These are phyloP conservation scores for Heritiera littoralis DNA, from an alignment of 345 rosid species.

Conservation along the genomic window DNA sequence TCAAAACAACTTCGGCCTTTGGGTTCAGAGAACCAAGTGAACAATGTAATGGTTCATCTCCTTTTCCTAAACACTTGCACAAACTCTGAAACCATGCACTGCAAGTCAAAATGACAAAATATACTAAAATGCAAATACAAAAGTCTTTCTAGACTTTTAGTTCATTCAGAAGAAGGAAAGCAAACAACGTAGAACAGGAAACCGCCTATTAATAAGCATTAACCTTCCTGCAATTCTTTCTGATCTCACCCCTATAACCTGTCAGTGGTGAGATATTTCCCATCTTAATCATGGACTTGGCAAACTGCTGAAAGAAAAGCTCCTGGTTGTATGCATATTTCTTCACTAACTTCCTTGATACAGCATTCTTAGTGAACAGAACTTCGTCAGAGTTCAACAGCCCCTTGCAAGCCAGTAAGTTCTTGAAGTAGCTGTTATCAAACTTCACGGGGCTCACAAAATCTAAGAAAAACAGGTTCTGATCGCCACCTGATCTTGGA, in stretches of 20 bases:
- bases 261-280: constrained; percentile 83
- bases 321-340: constrained; percentile 57
- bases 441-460: constrained; percentile 49
- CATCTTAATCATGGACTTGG: constrained; percentile 84
- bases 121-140: not conserved
- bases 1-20: too few species aligned
- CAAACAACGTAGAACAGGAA: not conserved
- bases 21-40: too few species aligned
- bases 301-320: constrained; percentile 76
- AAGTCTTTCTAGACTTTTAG: not conserved
- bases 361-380: constrained; percentile 54
- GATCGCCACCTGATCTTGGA: constrained; percentile 67
- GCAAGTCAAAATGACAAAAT: not conserved
- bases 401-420: constrained; percentile 63
- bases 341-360: constrained; percentile 67
- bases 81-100: not conserved
- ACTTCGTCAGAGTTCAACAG: constrained; percentile 77
- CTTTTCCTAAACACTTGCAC: not conserved
- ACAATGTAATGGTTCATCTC: too few species aligned
- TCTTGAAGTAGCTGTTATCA: constrained; percentile 84
- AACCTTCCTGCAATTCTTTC: constrained; percentile 73
- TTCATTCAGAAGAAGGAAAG: not conserved
- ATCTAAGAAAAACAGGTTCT: constrained; percentile 64
- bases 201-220: constrained; percentile 35
- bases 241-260: constrained; percentile 71